Evolutionary conservation across 108 stramenopile genomes (phyloP), one percentile per base, ranked within the genome.

Genomic region (Parietichytrium sp.): DNA sequence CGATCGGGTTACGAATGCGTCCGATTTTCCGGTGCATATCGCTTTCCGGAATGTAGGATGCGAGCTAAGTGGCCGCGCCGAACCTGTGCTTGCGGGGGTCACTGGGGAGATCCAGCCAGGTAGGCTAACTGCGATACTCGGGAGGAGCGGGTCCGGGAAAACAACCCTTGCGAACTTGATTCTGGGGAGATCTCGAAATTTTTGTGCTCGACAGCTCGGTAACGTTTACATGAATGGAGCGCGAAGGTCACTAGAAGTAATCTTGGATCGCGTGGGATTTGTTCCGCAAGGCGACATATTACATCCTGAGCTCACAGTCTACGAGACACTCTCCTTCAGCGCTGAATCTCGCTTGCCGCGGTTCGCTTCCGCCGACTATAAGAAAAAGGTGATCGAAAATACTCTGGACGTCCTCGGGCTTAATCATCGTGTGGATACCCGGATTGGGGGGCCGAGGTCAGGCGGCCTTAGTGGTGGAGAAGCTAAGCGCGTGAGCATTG

Each of bases 251-350:
- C 61, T 72, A 10, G 61, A 72, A 27, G 61, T 72, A n/a, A 72
- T 72, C 20, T 42, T 72, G 23, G 61, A 72, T 25, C 61, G 61
- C 42, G 61, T 82, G 26, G 82, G 82, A 4, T 86, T 86, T 48
- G 87, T 88, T 20, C 87, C 87, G 0, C 87, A 88, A 51, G 87
- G 86, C 18, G 87, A 88, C 84, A 55, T 86, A 33, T 53, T 88
- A 51, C 54, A 84, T 52, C 54, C 83, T 0, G 77, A 81, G 29
- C 52, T 86, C 26, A 88, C 86, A 4, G 83, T 86, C 49, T 3
- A 52, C 25, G 84, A 88, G 36, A 84, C 48, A 50, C 13, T 88
- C 0, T 23, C 29, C 0, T 86, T 84, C 84, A 48, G 49, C 48
- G 87, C 87, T 4, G 12, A 29, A 3, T 38, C 20, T 13, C 83